Percentiles rank a stretch among this genome's conserved stretches.
Conservation (phyloP, 2,329 filamentous ascomycete genomes). For the Zasmidium citrigriseum region DNA sequence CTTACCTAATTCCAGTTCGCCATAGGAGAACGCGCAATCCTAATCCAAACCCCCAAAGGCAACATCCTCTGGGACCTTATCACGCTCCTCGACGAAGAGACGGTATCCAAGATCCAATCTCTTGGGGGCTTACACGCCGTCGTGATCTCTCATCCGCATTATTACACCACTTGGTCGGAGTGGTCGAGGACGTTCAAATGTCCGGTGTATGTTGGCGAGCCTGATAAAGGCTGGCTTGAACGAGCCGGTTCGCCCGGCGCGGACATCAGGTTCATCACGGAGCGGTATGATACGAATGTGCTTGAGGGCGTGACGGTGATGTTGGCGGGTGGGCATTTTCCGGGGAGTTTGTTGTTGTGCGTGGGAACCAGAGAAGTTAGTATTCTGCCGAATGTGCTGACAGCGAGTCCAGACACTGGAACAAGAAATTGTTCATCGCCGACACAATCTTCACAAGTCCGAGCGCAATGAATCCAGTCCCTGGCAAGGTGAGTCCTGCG, state of each 20-base stretch:
- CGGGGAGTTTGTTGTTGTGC: conserved; percentile 65
- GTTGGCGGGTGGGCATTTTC: conserved; percentile 76
- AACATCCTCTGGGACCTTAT: conserved; percentile 81
- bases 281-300: conserved; percentile 18
- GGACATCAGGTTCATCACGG: conserved; percentile 48
- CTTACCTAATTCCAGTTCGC: conserved; percentile 54
- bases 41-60: conserved; percentile 63
- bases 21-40: conserved; percentile 72
- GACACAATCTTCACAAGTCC: conserved; percentile 74
- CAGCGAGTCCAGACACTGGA: conserved; percentile 51
- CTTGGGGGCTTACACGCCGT: conserved; percentile 54
- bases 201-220: conserved; percentile 65
- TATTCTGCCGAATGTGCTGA: background rate
- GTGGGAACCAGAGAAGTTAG: too few relatives aligned
- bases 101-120: conserved; percentile 43
- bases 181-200: conserved; percentile 70
- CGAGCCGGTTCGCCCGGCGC: conserved; percentile 40
- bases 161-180: conserved; percentile 71
- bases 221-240: conserved; percentile 66
- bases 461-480: conserved; percentile 13
- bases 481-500: conserved; percentile 11
- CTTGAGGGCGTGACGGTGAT: conserved; percentile 56
- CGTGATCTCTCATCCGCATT: conserved; percentile 67
- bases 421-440: conserved; percentile 64
- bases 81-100: conserved; percentile 65